Evolutionary conservation across 495 filamentous ascomycete genomes (phyloP).

Genomic region (Xylaria acuta): DNA sequence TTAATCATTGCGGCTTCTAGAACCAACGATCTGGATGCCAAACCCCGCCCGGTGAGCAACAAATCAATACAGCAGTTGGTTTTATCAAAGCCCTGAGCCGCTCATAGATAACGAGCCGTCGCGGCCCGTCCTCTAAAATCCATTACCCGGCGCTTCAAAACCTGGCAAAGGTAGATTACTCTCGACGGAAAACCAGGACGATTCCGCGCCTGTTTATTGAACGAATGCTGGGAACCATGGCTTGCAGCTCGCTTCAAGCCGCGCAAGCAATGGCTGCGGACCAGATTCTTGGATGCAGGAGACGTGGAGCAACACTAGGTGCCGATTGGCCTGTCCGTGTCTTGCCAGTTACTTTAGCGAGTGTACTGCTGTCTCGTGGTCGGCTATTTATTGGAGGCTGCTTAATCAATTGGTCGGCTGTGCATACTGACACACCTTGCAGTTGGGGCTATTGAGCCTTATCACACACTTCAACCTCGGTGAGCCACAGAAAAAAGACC

Average conservation of each 20-base stretch:
- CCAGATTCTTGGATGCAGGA: constrained; percentile 20
- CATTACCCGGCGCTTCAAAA: constrained; percentile 20
- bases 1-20: background rate
- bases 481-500: background rate
- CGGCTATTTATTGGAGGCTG: constrained; percentile 13
- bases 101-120: constrained; percentile 12
- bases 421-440: constrained; percentile 2
- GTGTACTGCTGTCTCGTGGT: constrained; percentile 16
- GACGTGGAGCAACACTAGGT: constrained; percentile 2
- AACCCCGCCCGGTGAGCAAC: background rate
- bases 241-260: constrained; percentile 18
- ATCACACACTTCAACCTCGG: background rate
- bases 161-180: constrained; percentile 16
- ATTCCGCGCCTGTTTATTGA: constrained; percentile 8
- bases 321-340: constrained; percentile 15
- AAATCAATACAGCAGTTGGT: constrained; percentile 7
- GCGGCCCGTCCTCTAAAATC: background rate
- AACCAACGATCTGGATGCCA: background rate
- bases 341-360: constrained; percentile 7
- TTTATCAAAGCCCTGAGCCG: background rate
- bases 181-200: constrained; percentile 3
- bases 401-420: constrained; percentile 14
- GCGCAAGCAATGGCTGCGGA: constrained; percentile 14
- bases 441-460: constrained; percentile 9
- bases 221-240: background rate